Evolutionary conservation across 2,329 filamentous ascomycete species (phyloP).

Genomic region (Hypomyces rosellus): DNA sequence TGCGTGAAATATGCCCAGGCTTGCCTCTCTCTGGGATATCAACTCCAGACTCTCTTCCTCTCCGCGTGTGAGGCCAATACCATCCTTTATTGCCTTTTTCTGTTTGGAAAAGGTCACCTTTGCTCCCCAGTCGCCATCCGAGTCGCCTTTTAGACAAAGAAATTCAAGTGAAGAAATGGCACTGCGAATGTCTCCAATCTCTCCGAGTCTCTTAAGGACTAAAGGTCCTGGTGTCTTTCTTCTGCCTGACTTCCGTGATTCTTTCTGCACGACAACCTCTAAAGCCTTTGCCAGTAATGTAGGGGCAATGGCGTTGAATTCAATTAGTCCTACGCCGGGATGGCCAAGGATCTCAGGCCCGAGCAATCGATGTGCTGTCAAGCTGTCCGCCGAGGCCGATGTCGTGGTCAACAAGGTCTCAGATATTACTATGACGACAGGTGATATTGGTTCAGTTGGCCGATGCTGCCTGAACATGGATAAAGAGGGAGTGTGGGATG

Average conservation of each 20-base stretch:
- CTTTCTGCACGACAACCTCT: constrained; percentile 75
- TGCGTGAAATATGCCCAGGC: constrained; percentile 89
- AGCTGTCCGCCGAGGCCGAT: constrained; percentile 79
- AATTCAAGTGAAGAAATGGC: constrained; percentile 92
- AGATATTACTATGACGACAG: constrained; percentile 84
- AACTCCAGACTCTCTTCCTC: constrained; percentile 75
- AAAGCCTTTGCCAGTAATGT: constrained; percentile 81
- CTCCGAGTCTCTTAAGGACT: constrained; percentile 72
- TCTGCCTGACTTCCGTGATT: constrained; percentile 71
- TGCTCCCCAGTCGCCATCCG: constrained; percentile 67
- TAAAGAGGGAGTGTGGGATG: constrained; percentile 55
- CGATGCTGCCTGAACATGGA: constrained; percentile 39
- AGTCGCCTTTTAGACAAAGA: constrained; percentile 74
- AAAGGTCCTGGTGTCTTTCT: constrained; percentile 69
- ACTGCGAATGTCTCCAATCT: constrained; percentile 86
- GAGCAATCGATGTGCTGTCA: constrained; percentile 84
- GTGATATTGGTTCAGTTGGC: constrained; percentile 48
- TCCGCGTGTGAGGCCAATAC: constrained; percentile 59
- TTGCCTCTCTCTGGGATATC: constrained; percentile 81
- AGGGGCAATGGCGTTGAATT: constrained; percentile 88
- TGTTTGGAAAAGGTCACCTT: constrained; percentile 64
- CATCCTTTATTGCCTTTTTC: constrained; percentile 54
- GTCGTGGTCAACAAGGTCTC: constrained; percentile 84
- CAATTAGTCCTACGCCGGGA: constrained; percentile 70
- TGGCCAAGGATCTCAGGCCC: constrained; percentile 82